Evolutionary conservation across 768 basidiomycete genomes (phyloP), one percentile per base, ranked within the genome.

Genomic region (Kondoa subrosea): DNA sequence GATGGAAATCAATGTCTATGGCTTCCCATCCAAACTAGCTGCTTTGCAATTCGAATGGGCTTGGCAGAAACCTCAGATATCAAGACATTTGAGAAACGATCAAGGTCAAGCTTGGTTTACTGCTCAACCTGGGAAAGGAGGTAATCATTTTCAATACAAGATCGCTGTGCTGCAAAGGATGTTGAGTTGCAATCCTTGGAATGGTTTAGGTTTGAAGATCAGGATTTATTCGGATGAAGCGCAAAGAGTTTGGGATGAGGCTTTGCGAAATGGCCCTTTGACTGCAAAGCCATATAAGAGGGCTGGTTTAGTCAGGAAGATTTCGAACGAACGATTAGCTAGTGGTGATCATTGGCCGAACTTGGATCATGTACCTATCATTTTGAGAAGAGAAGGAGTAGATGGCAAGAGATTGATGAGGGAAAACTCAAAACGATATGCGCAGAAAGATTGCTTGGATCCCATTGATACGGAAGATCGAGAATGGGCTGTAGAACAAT

Each of bases 31-130:
- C 69, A 80, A 80, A 68, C 73, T 80, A 16, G 72, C 77, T 0
- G 80, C 80, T 2, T 17, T 4, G 4, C 67, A 79, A 75, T 80
- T 80, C 69, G 78, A 79, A 68, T 80, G 79, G 79, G 78, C 79
- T 26, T 80, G 80, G 80, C 79, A 79, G 65, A 79, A 78, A 67
- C 78, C 79, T 16, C 76, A 78, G 68, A 66, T 76, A 0, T 77
- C 77, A 1, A 71, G 78, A 1, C 76, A 77, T 71, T 73, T 80
- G 63, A 65, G 56, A 64, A 62, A 67, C 64, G 50, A 57, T 33
- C 29, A 57, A 30, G 25, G 50, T 31, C 4, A 67, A 63, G 50
- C 66, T 25, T 26, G 71, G 29, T 64, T 66, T 12, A 61, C 50
- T 15, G n/a, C n/a, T n/a, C 56, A 33, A 4, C 68, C 66, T n/a